A percentile compares a stretch with the other conserved stretches of the same genome.
Conservation (phyloP, 441 rosid species). For the Manihot esculenta region DNA sequence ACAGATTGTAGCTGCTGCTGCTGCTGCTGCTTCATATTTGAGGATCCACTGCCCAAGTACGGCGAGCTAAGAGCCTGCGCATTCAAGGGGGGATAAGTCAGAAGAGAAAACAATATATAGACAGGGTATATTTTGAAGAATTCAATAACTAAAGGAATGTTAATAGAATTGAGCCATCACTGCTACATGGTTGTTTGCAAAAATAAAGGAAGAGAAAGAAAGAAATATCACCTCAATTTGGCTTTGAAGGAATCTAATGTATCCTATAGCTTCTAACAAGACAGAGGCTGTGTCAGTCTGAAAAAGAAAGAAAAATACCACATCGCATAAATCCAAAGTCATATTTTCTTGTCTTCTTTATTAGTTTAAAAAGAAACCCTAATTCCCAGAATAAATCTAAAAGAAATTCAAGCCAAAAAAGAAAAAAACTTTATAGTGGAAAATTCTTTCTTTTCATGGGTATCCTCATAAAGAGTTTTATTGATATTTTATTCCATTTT, state of each 20-base stretch:
- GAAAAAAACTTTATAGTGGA: too few relatives aligned
- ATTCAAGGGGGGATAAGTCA: conserved; percentile 14
- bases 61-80: conserved; percentile 89
- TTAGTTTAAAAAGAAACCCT: background rate
- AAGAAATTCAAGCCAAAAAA: too few relatives aligned
- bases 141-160: conserved; percentile 24
- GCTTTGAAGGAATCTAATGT: conserved; percentile 98
- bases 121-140: background rate
- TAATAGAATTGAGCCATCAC: too few relatives aligned
- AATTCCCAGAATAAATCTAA: background rate
- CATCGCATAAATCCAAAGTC: conserved; percentile 53
- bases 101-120: too few relatives aligned
- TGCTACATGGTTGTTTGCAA: conserved; percentile 38
- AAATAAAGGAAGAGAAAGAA: conserved; percentile 32
- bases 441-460: too few relatives aligned
- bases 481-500: too few relatives aligned
- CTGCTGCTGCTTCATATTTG: conserved; percentile 56
- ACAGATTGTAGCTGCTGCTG: conserved; percentile 63
- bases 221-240: conserved; percentile 90
- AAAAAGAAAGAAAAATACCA: conserved; percentile 44
- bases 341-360: conserved; percentile 35
- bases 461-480: too few relatives aligned
- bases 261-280: conserved; percentile 93
- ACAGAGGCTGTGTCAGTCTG: conserved; percentile 99
- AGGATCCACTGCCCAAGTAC: conserved; percentile 79